Evolutionary conservation across 352 stramenopile species (phyloP), one percentile per base, ranked within the genome.

Genomic region (Pythium chondricola): DNA sequence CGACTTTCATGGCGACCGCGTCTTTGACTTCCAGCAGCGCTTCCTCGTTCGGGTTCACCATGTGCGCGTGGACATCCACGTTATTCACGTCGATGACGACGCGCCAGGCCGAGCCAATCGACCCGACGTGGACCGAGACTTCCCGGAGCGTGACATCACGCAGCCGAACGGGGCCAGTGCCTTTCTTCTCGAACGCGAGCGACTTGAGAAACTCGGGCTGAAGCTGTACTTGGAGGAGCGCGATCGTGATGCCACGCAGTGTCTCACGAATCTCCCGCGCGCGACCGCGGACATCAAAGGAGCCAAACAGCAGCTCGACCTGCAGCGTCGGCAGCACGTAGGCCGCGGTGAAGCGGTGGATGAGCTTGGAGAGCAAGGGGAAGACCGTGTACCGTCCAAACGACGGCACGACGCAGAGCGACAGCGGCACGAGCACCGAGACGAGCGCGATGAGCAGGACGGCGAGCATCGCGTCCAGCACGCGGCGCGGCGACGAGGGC

Each of bases 341-440:
- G 36, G 45, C 31, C 31, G 43, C 43, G 31, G 58, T 56, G 47
- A 67, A 67, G 38, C 39, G 46, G 43, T 63, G 46, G 31, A 67
- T 55, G 35, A 67, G 43, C 37, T 45, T 51, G 26, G 52, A 56
- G 26, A 67, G 53, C 30, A 67, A 22, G 14, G 58, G 58, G 27
- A 67, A 67, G 8, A 67, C 55, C 14, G 58, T 67, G 43, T 54
- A 62, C 9, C 48, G 50, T 30, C 47, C 58, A 37, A 67, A 61
- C 27, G 58, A 56, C 48, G 58, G 58, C 33, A 67, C 49, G 29
- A 63, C 39, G 37, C 58, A 67, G 16, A 62, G 47, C 35, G 49
- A 63, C 8, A 67, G 36, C 40, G 58, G 58, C 30, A 67, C 48
- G 38, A 65, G 50, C 29, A 65, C 45, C 38, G 56, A 61, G 18